A percentile compares a stretch with the other conserved stretches of the same genome.
These are phyloP conservation scores for Ophiostoma piceae DNA, from an alignment of 2,329 filamentous ascomycete genomes.

Conservation along the genomic window DNA sequence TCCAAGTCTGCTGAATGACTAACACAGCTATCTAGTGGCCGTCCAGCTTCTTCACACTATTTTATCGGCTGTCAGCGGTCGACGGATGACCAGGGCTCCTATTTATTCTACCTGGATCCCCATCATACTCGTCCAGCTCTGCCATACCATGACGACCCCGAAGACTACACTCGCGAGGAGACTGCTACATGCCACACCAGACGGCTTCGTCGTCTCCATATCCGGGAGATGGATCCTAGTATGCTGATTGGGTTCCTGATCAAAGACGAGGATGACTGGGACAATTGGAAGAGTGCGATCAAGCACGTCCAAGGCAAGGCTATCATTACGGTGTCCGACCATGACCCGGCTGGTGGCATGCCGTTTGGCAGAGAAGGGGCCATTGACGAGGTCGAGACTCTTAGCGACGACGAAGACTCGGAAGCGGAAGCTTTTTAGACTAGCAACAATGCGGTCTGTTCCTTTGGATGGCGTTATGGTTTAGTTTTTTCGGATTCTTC, in stretches of 20 bases:
- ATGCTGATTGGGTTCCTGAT: conserved; percentile 96
- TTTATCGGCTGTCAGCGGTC: conserved; percentile 49
- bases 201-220: conserved; percentile 72
- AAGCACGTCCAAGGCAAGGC: conserved; percentile 72
- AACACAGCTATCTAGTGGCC: conserved; percentile 55
- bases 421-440: not conserved
- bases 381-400: conserved; percentile 81
- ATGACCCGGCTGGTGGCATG: conserved; percentile 54
- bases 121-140: conserved; percentile 77
- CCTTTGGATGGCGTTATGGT: not conserved
- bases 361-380: conserved; percentile 61
- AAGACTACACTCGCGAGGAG: conserved; percentile 64
- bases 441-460: not conserved
- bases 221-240: conserved; percentile 93
- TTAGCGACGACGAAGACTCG: conserved; percentile 62
- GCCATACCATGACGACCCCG: conserved; percentile 53
- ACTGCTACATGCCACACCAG: conserved; percentile 81
- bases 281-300: conserved; percentile 71
- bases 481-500: not conserved
- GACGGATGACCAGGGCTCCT: conserved; percentile 49
- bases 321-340: conserved; percentile 77
- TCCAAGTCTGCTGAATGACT: not conserved
- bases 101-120: conserved; percentile 92
- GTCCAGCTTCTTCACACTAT: conserved; percentile 77
- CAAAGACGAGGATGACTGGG: conserved; percentile 74